phyloP scores from a whole-genome alignment of 2,329 filamentous ascomycete species.

The Colletotrichum destructivum region DNA sequence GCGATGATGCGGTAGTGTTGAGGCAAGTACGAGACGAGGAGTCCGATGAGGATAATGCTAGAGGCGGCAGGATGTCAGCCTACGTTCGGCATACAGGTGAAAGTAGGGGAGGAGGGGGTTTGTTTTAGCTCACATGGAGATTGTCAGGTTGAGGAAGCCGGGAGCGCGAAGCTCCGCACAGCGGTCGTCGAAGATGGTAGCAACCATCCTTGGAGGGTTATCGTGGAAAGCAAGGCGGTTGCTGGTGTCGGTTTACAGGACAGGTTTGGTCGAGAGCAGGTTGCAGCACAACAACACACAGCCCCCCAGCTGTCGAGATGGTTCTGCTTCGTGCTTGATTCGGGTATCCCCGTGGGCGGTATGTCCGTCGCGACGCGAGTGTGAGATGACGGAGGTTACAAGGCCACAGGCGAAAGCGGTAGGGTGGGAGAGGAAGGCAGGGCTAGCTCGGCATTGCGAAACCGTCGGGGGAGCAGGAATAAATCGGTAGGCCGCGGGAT shows the following conservation, averaged over 20 bases:
- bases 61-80: conserved; percentile 42
- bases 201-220: conserved; percentile 20
- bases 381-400: conserved; percentile 26
- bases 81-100: background rate
- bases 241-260: background rate
- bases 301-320: conserved; percentile 3
- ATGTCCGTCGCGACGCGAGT: conserved; percentile 20
- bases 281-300: background rate
- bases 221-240: background rate
- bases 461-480: conserved; percentile 11
- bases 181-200: conserved; percentile 49
- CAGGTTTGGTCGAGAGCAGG: background rate
- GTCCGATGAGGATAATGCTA: conserved; percentile 85
- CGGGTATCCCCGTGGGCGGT: conserved; percentile 4
- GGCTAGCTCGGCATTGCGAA: conserved; percentile 38
- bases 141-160: conserved; percentile 68
- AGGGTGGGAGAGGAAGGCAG: conserved; percentile 4
- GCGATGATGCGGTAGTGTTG: conserved; percentile 94
- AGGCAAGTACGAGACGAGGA: conserved; percentile 93
- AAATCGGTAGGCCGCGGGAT: background rate
- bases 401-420: conserved; percentile 21
- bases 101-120: too few relatives aligned
- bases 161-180: conserved; percentile 69
- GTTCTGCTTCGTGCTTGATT: background rate
- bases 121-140: conserved; percentile 65